Conservation (phyloP, 2,329 filamentous ascomycete species). For the Cytospora piceicola region DNA sequence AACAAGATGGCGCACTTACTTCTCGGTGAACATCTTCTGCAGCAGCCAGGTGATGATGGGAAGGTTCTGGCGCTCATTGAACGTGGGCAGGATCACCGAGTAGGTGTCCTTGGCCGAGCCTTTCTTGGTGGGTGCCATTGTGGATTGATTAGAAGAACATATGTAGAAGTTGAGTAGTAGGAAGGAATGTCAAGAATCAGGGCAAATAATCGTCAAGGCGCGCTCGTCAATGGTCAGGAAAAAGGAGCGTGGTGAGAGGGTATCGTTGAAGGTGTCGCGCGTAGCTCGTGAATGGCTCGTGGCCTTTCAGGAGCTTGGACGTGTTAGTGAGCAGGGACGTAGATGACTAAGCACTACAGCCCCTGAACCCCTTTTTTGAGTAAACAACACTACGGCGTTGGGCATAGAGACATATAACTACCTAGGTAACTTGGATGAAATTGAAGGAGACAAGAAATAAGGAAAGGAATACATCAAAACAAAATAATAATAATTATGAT, state of each 20-base stretch:
- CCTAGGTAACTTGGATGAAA: no score
- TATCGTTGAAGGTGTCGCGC: slow-evolving; percentile 1
- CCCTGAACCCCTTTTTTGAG: neutral
- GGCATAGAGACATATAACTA: no score
- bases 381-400: neutral
- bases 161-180: slow-evolving; percentile 1
- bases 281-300: slow-evolving; percentile 15
- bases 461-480: no score
- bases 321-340: slow-evolving; percentile 1
- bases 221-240: slow-evolving; percentile 16
- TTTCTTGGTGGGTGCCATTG: slow-evolving; percentile 54
- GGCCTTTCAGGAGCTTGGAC: slow-evolving; percentile 23
- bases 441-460: no score
- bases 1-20: slow-evolving; percentile 58
- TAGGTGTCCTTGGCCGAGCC: slow-evolving; percentile 70
- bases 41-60: slow-evolving; percentile 95
- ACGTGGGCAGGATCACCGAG: slow-evolving; percentile 95
- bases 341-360: slow-evolving; percentile 9
- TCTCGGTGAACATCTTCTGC: slow-evolving; percentile 86
- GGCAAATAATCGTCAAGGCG: slow-evolving; percentile 20
- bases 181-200: slow-evolving; percentile 31
- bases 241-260: slow-evolving; percentile 28
- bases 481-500: no score
- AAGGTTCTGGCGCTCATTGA: slow-evolving; percentile 97
- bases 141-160: slow-evolving; percentile 26